phyloP scores from a whole-genome alignment of 129 eudicot species.

The Saussurea involucrata region DNA sequence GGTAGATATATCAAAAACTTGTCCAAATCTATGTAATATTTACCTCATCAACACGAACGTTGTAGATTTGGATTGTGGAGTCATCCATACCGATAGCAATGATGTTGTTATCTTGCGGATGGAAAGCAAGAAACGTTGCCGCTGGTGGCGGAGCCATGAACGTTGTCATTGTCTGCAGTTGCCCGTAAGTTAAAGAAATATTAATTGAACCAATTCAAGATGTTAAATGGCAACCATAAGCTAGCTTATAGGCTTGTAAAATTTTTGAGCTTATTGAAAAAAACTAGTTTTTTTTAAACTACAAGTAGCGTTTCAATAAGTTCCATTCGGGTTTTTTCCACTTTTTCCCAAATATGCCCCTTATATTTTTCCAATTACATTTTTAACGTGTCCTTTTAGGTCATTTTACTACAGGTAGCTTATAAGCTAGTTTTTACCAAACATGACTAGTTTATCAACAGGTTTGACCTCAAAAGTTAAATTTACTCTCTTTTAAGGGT shows the following conservation, averaged over 20 bases:
- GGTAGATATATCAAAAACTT: neutral
- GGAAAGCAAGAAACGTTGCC: conserved; percentile 80
- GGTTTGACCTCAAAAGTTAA: neutral
- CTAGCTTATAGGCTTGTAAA: neutral
- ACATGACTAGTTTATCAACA: neutral
- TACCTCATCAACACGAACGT: conserved; percentile 82
- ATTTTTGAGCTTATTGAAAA: neutral
- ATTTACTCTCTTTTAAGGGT: neutral
- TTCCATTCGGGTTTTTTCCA: neutral
- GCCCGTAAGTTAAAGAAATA: conserved; percentile 9
- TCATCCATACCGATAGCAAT: conserved; percentile 92
- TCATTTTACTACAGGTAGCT: neutral
- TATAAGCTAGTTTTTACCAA: neutral
- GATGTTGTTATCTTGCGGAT: conserved; percentile 81
- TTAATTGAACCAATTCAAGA: conserved; percentile 3
- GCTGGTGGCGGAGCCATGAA: conserved; percentile 97
- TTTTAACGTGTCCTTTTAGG: too few species aligned
- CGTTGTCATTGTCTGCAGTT: conserved; percentile 79
- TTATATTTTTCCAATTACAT: neutral
- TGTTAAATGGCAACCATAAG: neutral
- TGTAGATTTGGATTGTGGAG: conserved; percentile 67
- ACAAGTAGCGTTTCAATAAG: neutral
- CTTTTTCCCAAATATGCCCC: neutral
- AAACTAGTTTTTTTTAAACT: neutral
- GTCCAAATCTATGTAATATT: neutral